Base-by-base conservation (phyloP, 1,139 yeast species). In the Scheffersomyces titani region DNA sequence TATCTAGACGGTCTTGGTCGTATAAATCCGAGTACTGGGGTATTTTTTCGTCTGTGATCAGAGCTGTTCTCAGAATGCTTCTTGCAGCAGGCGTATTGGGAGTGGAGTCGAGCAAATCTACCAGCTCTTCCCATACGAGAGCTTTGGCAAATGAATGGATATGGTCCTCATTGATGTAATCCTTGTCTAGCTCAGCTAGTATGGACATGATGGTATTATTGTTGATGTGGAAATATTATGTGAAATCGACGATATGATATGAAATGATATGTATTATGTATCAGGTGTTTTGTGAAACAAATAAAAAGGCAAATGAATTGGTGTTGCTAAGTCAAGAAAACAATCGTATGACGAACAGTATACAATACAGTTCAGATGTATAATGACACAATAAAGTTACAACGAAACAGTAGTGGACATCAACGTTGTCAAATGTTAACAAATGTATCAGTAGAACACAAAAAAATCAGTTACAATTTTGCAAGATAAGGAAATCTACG, bases 111-210 rank as follows among this genome's bases (percentile, higher is more conserved):
- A 59, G 59, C 20, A 50, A 49, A 19, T 71, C 75, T 21, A 72
- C 74, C 21, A 65, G 61, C 19, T 75, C 77, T 47, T 77, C 81
- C 79, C 81, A 77, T 5, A 68, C 65, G 21, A 79, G 61, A 0
- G 83, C 83, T 51, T 70, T 72, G 16, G 81, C 82, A 63, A 79
- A 79, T 49, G 76, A 73, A 45, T 72, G 68, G 20, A 79, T 77
- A 57, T 79, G 79, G 13, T 68, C 70, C 53, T 76, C 78, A 57
- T 76, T 63, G 45, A 78, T 66, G 61, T 70, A 77, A 59, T 77
- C 76, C 13, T 64, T 62, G 9, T 72, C 71, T 51, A 74, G 78
- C 51, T 76, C 79, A 57, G 61, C 72, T 6, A 66, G 62, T 30
- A 30, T 3, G 40, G 40, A 9, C 40, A 30, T 30, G 40, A 11